Percentiles rank a stretch among this genome's conserved stretches.
These are phyloP conservation scores for Thelonectria olida DNA, from an alignment of 2,329 filamentous ascomycete genomes.

Conservation along the genomic window DNA sequence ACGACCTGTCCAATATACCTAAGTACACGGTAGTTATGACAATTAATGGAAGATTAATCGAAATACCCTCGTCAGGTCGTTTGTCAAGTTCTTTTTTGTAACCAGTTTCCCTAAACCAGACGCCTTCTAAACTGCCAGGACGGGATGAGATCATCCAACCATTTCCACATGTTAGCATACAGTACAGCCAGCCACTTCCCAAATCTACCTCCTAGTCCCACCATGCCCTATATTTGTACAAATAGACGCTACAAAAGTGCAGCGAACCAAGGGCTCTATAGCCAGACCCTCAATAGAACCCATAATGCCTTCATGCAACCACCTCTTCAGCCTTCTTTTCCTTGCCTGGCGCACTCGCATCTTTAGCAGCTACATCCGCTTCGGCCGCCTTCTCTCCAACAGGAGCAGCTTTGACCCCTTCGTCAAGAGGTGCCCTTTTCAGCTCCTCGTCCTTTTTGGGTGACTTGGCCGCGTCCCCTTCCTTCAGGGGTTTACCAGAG, in stretches of 20 bases:
- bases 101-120: slow-evolving; percentile 28
- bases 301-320: slow-evolving; percentile 23
- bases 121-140: slow-evolving; percentile 32
- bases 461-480: slow-evolving; percentile 25
- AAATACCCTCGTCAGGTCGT: not conserved
- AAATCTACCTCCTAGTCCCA: slow-evolving; percentile 1
- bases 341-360: slow-evolving; percentile 5
- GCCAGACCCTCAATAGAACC: not conserved
- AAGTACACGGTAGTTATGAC: not conserved
- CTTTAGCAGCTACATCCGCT: slow-evolving; percentile 6
- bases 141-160: slow-evolving; percentile 7
- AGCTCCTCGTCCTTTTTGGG: slow-evolving; percentile 10
- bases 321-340: slow-evolving; percentile 20
- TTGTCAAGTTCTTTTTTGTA: slow-evolving; percentile 16
- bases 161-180: slow-evolving; percentile 10
- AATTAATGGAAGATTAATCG: not conserved
- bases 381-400: slow-evolving; percentile 5
- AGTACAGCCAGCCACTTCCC: not conserved
- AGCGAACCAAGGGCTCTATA: not conserved
- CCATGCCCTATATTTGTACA: slow-evolving; percentile 33
- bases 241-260: slow-evolving; percentile 11
- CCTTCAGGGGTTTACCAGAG: slow-evolving; percentile 15
- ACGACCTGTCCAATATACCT: too few relatives aligned
- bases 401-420: slow-evolving; percentile 17
- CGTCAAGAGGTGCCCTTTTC: slow-evolving; percentile 4